These are phyloP conservation scores for Sonneratia alba DNA, from an alignment of 345 rosid genomes.

Conservation along the genomic window DNA sequence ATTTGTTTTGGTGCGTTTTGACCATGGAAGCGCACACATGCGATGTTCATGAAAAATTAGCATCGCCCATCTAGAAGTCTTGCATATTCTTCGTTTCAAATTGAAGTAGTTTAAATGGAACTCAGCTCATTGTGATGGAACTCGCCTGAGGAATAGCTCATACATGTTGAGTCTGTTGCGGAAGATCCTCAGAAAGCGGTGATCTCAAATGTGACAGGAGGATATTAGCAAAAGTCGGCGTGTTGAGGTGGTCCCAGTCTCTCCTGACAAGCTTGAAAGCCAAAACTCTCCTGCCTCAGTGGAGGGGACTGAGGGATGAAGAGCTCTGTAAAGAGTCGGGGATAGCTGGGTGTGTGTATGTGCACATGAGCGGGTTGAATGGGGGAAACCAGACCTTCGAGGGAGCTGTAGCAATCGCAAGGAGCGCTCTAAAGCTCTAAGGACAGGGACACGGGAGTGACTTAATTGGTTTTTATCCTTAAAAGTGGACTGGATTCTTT, in stretches of 20 bases:
- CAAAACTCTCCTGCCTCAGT: constrained; percentile 73
- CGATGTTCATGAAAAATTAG: too few relatives aligned
- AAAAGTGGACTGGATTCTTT: neutral
- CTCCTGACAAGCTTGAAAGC: constrained; percentile 87
- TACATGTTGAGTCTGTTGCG: too few relatives aligned
- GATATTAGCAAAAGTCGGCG: constrained; percentile 72
- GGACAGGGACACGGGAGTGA: neutral
- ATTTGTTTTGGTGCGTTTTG: too few relatives aligned
- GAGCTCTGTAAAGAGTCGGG: constrained; percentile 58
- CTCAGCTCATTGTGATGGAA: neutral
- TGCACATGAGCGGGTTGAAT: constrained; percentile 86
- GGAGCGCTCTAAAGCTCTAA: constrained; percentile 35
- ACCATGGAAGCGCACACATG: too few relatives aligned
- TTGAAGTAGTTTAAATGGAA: too few relatives aligned
- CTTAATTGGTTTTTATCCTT: neutral
- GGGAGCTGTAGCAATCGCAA: constrained; percentile 79
- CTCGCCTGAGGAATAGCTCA: too few relatives aligned
- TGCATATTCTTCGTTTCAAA: too few relatives aligned
- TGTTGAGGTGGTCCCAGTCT: constrained; percentile 67
- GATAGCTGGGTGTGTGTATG: constrained; percentile 72
- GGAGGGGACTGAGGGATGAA: constrained; percentile 80
- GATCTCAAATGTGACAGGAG: constrained; percentile 36
- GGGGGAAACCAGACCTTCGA: constrained; percentile 65
- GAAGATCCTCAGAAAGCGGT: too few relatives aligned
- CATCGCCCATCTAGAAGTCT: too few relatives aligned